Base-by-base conservation (phyloP, 129 eudicot genomes). In the Chrysanthemum seticuspe region DNA sequence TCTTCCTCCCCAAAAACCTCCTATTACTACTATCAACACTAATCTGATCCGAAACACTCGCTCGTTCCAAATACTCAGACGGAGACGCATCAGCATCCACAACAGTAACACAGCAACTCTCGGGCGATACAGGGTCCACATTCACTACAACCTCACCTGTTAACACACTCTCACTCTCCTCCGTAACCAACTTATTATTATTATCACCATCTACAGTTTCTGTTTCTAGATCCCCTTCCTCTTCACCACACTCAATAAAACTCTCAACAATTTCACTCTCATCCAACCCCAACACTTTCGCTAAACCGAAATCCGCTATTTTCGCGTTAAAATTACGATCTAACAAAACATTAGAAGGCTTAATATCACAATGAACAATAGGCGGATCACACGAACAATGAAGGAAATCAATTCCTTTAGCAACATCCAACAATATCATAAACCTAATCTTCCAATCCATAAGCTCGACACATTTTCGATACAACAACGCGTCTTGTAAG, bases 301-400 rank as follows among this genome's bases (percentile, higher is more conserved):
- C 98, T 23, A 94, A 54, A 51, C 98, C 98, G 36, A 94, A 94
- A 83, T 94, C 98, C 1, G 96, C 93, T 31, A 94, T 79, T 63
- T 90, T 94, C 4, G 98, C 97, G 56, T 86, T 77, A 29, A 94
- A 88, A 75, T 84, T 81, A 55, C 45, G 65, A 60, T 94, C 98
- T 62, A 94, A 70, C 70, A 94, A 72, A 54, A 94, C 78, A 82
- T 94, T 94, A 49, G 97, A 90, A 47, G 98, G 98, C 73, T 93
- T 93, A 50, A 93, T 83, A 83, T 93, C 98, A 13, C 96, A 85
- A 65, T 93, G 98, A 51, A 89, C 89, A 52, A 93, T 81, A 18
- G 95, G 90, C 7, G 93, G 95, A 79, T 80, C 86, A 51, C 97
- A 89, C 2, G 68, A 65, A 60, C 55, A 71, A 55, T 94, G 98